Conservation (phyloP, 2,329 filamentous ascomycete species). For the Hymenoscyphus occultus region DNA sequence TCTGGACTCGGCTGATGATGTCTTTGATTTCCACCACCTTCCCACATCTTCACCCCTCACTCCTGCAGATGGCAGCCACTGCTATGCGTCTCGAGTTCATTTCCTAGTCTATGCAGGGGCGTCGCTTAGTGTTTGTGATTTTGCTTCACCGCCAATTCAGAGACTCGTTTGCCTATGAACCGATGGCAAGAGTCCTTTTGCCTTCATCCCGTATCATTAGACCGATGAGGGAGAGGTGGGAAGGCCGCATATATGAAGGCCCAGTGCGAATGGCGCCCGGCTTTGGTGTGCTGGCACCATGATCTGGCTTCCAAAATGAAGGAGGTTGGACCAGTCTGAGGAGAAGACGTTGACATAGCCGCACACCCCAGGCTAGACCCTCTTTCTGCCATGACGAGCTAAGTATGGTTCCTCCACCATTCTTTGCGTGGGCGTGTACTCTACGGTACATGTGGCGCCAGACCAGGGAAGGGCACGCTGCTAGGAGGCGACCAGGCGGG, state of each 20-base stretch:
- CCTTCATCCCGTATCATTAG: slow-evolving; percentile 13
- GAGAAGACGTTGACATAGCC: slow-evolving; percentile 28
- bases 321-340: slow-evolving; percentile 30
- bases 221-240: slow-evolving; percentile 20
- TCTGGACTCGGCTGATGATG: slow-evolving; percentile 1
- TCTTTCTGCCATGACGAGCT: slow-evolving; percentile 12
- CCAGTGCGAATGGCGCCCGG: slow-evolving; percentile 25
- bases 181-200: slow-evolving; percentile 12
- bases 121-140: slow-evolving; percentile 26
- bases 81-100: slow-evolving; percentile 15
- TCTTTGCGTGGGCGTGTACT: slow-evolving; percentile 4
- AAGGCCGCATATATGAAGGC: slow-evolving; percentile 35
- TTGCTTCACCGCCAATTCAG: slow-evolving; percentile 32
- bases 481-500: slow-evolving; percentile 19
- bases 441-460: slow-evolving; percentile 20
- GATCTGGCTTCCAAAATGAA: slow-evolving; percentile 14
- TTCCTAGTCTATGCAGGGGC: slow-evolving; percentile 22
- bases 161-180: slow-evolving; percentile 18
- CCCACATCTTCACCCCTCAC: slow-evolving; percentile 1
- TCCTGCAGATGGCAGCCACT: slow-evolving; percentile 8
- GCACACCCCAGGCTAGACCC: slow-evolving; percentile 9
- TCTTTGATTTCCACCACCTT: slow-evolving; percentile 2
- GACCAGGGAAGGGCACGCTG: slow-evolving; percentile 10
- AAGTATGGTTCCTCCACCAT: slow-evolving; percentile 1
- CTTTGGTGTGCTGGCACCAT: slow-evolving; percentile 31